These are phyloP conservation scores for Pichia occidentalis DNA, from an alignment of 805 yeast genomes.

Conservation along the genomic window DNA sequence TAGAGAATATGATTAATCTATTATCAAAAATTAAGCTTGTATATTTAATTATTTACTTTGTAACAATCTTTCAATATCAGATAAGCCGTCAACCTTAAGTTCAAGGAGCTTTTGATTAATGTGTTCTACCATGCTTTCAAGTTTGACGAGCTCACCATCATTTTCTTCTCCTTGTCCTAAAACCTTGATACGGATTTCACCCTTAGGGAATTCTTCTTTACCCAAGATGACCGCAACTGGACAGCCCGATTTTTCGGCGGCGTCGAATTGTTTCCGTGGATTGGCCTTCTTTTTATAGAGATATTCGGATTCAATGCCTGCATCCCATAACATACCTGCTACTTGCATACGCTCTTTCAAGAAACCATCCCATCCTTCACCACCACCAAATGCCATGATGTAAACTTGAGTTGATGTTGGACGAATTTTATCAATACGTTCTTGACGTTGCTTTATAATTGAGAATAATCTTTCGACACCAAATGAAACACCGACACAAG, in stretches of 20 bases:
- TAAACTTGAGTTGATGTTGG: conserved; percentile 88
- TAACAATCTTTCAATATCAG: conserved; percentile 58
- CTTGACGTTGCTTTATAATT: conserved; percentile 69
- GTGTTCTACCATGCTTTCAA: conserved; percentile 50
- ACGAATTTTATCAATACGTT: conserved; percentile 57
- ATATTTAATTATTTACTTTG: conserved; percentile 18
- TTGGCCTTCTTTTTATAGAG: conserved; percentile 90
- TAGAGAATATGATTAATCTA: too few relatives aligned
- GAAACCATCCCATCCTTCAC: conserved; percentile 92
- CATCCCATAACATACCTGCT: conserved; percentile 77
- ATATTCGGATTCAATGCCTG: conserved; percentile 86
- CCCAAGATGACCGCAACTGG: conserved; percentile 89
- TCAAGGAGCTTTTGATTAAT: conserved; percentile 35
- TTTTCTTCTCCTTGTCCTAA: conserved; percentile 78
- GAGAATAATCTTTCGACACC: conserved; percentile 96
- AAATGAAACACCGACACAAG: conserved; percentile 95
- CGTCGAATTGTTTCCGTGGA: conserved; percentile 93
- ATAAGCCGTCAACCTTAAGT: conserved; percentile 46
- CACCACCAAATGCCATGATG: conserved; percentile 98
- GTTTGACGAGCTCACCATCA: conserved; percentile 70
- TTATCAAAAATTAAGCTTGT: background rate
- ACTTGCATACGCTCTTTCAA: conserved; percentile 85
- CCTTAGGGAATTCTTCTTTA: conserved; percentile 83
- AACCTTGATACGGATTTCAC: conserved; percentile 77
- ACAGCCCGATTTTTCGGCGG: conserved; percentile 93